Conservation (phyloP, 208 protist species). For the Jaenimonas drosophilae region DNA sequence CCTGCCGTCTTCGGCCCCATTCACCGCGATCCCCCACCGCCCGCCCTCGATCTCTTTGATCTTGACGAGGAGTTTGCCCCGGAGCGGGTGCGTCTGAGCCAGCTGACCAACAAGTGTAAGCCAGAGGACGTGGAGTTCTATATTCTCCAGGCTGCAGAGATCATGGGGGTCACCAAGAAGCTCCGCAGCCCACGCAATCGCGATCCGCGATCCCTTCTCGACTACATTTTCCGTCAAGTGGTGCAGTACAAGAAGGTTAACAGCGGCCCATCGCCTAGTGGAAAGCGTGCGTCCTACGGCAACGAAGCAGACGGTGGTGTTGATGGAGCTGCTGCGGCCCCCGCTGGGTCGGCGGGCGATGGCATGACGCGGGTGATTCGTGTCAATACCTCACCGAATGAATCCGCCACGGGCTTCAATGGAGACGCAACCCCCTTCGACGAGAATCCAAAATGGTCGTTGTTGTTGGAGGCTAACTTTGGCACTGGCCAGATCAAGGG, state of each 20-base stretch:
- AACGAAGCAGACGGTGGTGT: conserved; percentile 4
- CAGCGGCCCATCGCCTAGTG: conserved; percentile 9
- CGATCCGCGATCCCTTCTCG: conserved; percentile 84
- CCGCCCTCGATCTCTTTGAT: conserved; percentile 94
- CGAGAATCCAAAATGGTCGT: conserved; percentile 66
- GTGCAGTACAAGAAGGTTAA: conserved; percentile 89
- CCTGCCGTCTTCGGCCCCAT: conserved; percentile 91
- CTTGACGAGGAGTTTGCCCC: conserved; percentile 95
- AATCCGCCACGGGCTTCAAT: conserved; percentile 11
- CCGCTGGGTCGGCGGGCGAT: conserved; percentile 13
- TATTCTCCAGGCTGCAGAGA: conserved; percentile 89
- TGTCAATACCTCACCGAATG: conserved; percentile 35
- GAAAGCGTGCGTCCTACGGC: conserved; percentile 4
- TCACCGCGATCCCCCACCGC: conserved; percentile 84
- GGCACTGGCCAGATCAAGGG: conserved; percentile 58
- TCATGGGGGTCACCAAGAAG: conserved; percentile 91
- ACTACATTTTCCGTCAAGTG: conserved; percentile 91
- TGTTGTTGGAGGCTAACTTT: conserved; percentile 69
- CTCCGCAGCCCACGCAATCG: conserved; percentile 81
- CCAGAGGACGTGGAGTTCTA: conserved; percentile 91
- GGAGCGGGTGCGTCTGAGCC: conserved; percentile 89
- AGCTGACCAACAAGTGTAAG: conserved; percentile 95
- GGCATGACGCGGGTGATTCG: conserved; percentile 80
- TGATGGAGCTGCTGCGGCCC: conserved; percentile 34
- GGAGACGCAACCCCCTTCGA: conserved; percentile 73